Percentiles rank a stretch among this genome's conserved stretches.
Evolutionary conservation across 306 rosid species (phyloP).

Genomic region (Styphnolobium japonicum): DNA sequence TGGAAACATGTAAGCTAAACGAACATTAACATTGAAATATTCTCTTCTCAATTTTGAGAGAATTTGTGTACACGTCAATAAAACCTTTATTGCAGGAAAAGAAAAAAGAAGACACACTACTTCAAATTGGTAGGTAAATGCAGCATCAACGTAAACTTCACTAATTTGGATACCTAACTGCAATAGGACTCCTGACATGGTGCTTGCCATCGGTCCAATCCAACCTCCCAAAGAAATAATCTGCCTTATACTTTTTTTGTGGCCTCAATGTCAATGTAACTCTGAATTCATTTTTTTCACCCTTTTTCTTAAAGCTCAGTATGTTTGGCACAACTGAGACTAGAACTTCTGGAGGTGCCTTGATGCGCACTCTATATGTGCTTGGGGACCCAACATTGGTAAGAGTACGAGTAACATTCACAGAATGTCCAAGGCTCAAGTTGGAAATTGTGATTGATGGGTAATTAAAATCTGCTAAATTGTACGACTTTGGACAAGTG

Average conservation of each 20-base stretch:
- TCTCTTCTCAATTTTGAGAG: too few species aligned
- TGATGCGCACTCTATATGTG: slow-evolving; percentile 30
- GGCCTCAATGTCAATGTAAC: slow-evolving; percentile 22
- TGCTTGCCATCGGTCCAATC: slow-evolving; percentile 44
- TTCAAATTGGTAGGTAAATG: not conserved
- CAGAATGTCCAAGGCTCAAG: not conserved
- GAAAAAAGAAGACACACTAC: not conserved
- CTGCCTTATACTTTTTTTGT: not conserved
- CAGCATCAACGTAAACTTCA: not conserved
- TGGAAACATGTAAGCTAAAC: not conserved
- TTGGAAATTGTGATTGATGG: slow-evolving; percentile 49
- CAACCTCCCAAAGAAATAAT: slow-evolving; percentile 36
- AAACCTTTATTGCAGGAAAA: not conserved
- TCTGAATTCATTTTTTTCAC: slow-evolving; percentile 47
- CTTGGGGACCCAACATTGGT: slow-evolving; percentile 58
- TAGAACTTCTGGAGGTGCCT: slow-evolving; percentile 29
- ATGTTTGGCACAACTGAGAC: slow-evolving; percentile 37
- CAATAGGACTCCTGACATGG: slow-evolving; percentile 43
- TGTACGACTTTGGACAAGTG: slow-evolving; percentile 40
- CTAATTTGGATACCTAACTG: not conserved
- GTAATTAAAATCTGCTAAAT: slow-evolving; percentile 50
- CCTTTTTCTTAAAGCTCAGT: slow-evolving; percentile 31
- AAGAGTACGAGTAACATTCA: slow-evolving; percentile 40
- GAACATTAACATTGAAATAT: too few species aligned
- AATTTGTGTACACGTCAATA: too few species aligned